phyloP scores from a whole-genome alignment of 257 asterid species.

The Penstemon davidsonii region DNA sequence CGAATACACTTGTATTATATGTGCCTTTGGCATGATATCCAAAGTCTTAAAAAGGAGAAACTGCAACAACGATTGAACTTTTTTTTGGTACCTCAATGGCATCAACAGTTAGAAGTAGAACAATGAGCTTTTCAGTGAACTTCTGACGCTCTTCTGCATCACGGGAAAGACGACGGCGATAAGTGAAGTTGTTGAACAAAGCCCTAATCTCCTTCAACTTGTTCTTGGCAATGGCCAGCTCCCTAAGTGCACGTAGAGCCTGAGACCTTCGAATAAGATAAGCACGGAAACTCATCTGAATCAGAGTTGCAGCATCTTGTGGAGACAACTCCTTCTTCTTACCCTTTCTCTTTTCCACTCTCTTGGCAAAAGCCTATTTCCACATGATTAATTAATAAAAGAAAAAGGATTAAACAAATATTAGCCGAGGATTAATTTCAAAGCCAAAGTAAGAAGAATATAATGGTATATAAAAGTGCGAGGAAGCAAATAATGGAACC shows the following conservation, averaged over 20 bases:
- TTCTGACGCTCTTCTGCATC: constrained; percentile 89
- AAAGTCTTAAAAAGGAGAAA: neutral
- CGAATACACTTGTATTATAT: no score
- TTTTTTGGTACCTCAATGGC: constrained; percentile 72
- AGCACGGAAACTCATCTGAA: constrained; percentile 75
- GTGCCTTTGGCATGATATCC: neutral
- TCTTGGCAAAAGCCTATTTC: constrained; percentile 71
- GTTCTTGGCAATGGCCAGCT: constrained; percentile 86
- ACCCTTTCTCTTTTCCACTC: constrained; percentile 67
- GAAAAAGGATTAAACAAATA: neutral
- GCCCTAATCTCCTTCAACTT: constrained; percentile 89
- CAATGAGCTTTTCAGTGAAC: constrained; percentile 87
- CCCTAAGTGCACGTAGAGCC: constrained; percentile 79
- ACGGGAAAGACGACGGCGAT: constrained; percentile 60
- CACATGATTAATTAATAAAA: neutral
- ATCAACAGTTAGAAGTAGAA: constrained; percentile 87
- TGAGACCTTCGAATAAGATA: constrained; percentile 79
- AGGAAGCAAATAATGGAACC: neutral
- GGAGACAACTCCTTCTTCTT: constrained; percentile 73
- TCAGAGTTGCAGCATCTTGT: constrained; percentile 68
- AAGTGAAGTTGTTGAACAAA: constrained; percentile 85
- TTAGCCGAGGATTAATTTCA: neutral
- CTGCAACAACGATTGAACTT: neutral
- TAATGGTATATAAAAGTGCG: neutral
- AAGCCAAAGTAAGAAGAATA: neutral